Conservation (phyloP, 2,329 filamentous ascomycete genomes). For the Sclerotiophoma versabilis region DNA sequence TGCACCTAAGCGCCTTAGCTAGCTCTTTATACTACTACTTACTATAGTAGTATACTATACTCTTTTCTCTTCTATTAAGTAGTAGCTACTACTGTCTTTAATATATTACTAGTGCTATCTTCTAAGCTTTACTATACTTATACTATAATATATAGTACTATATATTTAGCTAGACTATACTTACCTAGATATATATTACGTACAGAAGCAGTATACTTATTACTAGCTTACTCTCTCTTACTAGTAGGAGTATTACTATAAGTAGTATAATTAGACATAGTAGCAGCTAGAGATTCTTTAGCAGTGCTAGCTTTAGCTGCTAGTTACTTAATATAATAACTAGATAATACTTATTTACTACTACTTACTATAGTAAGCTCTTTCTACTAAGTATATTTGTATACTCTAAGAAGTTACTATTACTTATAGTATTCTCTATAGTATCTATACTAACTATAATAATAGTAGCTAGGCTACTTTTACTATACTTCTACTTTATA, state of each 20-base stretch:
- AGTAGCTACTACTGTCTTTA: background rate
- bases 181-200: conserved; percentile 20
- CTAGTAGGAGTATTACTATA: conserved; percentile 19
- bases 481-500: conserved; percentile 11
- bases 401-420: background rate
- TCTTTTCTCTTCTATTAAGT: conserved; percentile 9
- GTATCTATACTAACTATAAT: conserved; percentile 22
- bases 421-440: conserved; percentile 15
- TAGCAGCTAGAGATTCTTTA: background rate
- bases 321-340: background rate
- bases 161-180: conserved; percentile 12
- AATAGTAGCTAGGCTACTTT: conserved; percentile 19
- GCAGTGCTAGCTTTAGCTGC: background rate
- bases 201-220: conserved; percentile 14
- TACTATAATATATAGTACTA: conserved; percentile 19
- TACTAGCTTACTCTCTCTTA: conserved; percentile 18
- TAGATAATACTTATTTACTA: background rate
- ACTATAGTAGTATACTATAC: conserved; percentile 25
- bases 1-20: conserved; percentile 11
- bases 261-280: conserved; percentile 20
- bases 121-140: background rate
- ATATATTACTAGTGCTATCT: conserved; percentile 3
- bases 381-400: background rate
- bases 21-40: conserved; percentile 18
- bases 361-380: background rate